phyloP scores from a whole-genome alignment of 768 basidiomycete species.

The Ephemerocybe angulata region DNA sequence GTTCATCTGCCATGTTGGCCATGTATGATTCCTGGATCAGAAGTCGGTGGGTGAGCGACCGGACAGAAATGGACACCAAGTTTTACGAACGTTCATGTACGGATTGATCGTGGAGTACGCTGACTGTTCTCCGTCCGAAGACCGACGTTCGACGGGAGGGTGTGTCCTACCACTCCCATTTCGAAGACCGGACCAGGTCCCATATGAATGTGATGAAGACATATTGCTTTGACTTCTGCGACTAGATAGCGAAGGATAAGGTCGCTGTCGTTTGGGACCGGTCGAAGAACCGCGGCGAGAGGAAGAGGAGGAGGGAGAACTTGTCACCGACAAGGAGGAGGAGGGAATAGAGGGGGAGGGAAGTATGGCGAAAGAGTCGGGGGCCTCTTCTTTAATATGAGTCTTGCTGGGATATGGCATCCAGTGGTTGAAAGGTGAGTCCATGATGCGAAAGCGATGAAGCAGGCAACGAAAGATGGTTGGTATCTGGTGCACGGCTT shows the following conservation, averaged over 20 bases:
- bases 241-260: conserved; percentile 30
- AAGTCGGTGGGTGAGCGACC: not conserved
- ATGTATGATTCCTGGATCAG: conserved; percentile 27
- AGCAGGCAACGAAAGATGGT: conserved; percentile 6
- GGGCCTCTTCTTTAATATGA: conserved; percentile 47
- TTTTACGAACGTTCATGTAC: conserved; percentile 31
- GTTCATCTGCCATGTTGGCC: conserved; percentile 21
- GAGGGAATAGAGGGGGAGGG: conserved; percentile 18
- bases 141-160: conserved; percentile 32
- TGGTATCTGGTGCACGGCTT: conserved; percentile 13
- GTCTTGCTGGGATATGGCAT: conserved; percentile 21
- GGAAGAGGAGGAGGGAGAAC: conserved; percentile 27
- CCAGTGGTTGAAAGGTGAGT: conserved; percentile 35
- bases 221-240: conserved; percentile 28
- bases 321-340: conserved; percentile 23
- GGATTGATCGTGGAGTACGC: conserved; percentile 29
- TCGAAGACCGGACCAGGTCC: conserved; percentile 25
- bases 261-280: conserved; percentile 35
- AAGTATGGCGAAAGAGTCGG: conserved; percentile 32
- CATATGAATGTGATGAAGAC: conserved; percentile 30
- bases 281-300: conserved; percentile 29
- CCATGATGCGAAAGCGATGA: conserved; percentile 17
- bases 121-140: conserved; percentile 35
- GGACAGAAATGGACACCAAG: conserved; percentile 1
- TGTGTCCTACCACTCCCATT: conserved; percentile 29